phyloP scores from a whole-genome alignment of 345 rosid genomes.

The Pistacia integerrima region DNA sequence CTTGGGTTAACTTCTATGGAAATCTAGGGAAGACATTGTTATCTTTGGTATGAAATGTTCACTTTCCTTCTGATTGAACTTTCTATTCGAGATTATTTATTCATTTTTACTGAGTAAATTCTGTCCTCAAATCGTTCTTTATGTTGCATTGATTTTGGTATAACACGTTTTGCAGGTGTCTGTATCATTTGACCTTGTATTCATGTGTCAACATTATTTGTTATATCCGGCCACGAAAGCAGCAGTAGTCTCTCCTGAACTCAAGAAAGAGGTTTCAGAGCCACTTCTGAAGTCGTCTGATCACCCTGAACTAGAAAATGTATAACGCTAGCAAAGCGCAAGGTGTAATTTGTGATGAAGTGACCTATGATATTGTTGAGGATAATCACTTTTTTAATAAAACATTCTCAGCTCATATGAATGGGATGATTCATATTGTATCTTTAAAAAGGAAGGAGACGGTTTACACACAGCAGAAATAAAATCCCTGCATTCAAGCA shows the following conservation, averaged over 20 bases:
- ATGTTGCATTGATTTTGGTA: neutral
- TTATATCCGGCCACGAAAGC: slow-evolving; percentile 58
- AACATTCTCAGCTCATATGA: slow-evolving; percentile 7
- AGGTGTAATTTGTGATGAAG: slow-evolving; percentile 10
- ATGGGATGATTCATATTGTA: slow-evolving; percentile 26
- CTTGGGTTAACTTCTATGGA: slow-evolving; percentile 97
- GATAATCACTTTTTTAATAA: neutral
- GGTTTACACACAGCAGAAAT: neutral
- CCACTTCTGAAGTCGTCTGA: slow-evolving; percentile 52
- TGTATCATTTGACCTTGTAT: slow-evolving; percentile 71
- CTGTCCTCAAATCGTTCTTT: too few species aligned
- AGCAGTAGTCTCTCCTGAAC: slow-evolving; percentile 23
- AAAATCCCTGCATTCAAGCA: slow-evolving; percentile 12
- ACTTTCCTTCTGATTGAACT: neutral
- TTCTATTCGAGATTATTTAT: neutral
- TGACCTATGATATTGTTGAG: neutral
- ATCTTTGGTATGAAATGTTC: slow-evolving; percentile 58
- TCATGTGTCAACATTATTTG: slow-evolving; percentile 86
- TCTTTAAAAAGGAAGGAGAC: neutral
- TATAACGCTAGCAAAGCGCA: slow-evolving; percentile 26
- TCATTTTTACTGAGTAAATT: neutral
- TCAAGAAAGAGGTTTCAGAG: slow-evolving; percentile 40
- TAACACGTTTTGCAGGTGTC: slow-evolving; percentile 56
- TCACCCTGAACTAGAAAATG: slow-evolving; percentile 39
- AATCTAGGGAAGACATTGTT: slow-evolving; percentile 87